Conservation (phyloP, 169 alveolate genomes). For the Theileria orientalis region DNA sequence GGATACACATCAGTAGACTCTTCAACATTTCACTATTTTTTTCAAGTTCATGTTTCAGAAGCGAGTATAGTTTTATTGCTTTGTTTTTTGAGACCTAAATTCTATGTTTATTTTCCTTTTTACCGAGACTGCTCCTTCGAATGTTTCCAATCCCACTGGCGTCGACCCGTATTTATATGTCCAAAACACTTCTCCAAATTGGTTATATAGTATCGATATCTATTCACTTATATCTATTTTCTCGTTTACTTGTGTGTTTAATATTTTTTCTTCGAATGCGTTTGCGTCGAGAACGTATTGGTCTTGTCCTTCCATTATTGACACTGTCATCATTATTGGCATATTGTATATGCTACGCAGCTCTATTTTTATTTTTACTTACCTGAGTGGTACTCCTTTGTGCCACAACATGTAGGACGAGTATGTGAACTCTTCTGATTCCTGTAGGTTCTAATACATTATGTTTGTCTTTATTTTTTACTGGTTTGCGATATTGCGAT, state of each 20-base stretch:
- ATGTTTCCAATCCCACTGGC: constrained; percentile 7
- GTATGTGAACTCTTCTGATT: constrained; percentile 1
- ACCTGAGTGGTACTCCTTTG: constrained; percentile 21
- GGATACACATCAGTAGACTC: background rate
- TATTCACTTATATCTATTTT: background rate
- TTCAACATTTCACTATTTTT: constrained; percentile 4
- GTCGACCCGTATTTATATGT: constrained; percentile 34
- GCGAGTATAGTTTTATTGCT: constrained; percentile 17
- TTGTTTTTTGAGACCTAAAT: constrained; percentile 6
- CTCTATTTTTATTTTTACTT: background rate
- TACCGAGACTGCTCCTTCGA: constrained; percentile 22
- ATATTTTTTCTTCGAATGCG: constrained; percentile 25
- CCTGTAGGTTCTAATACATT: background rate
- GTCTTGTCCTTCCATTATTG: background rate
- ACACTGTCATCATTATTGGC: constrained; percentile 20
- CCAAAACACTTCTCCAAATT: constrained; percentile 49
- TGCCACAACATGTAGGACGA: constrained; percentile 7
- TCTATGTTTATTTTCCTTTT: background rate
- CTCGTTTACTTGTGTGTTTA: constrained; percentile 19
- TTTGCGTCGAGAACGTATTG: constrained; percentile 25
- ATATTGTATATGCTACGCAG: constrained; percentile 30
- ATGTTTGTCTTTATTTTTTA: background rate
- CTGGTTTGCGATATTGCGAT: constrained; percentile 52
- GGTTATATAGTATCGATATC: constrained; percentile 35
- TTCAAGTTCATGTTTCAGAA: constrained; percentile 13